A percentile compares a stretch with the other conserved stretches of the same genome.
Evolutionary conservation across 2,329 filamentous ascomycete species (phyloP).

Genomic region (Alternaria sp.): DNA sequence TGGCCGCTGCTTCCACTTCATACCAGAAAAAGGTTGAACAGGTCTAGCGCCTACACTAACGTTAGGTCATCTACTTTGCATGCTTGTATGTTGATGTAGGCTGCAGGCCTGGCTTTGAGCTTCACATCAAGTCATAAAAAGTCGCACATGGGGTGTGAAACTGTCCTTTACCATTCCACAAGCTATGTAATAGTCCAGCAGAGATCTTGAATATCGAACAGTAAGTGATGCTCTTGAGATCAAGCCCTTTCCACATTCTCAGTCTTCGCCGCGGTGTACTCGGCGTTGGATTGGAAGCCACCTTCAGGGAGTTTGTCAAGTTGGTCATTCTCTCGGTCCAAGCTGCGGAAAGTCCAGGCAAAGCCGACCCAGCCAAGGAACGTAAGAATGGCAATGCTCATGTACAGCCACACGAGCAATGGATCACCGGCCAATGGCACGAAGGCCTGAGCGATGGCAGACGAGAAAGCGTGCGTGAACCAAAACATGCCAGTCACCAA

Average conservation of each 20-base stretch:
- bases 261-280: conserved; percentile 17
- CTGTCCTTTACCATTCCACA: background rate
- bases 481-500: conserved; percentile 39
- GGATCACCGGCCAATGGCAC: conserved; percentile 29
- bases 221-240: background rate
- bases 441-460: conserved; percentile 28
- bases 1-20: too few relatives aligned
- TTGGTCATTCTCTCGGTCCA: conserved; percentile 39
- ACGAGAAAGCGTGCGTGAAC: conserved; percentile 41
- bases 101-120: background rate
- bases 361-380: conserved; percentile 38
- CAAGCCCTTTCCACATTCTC: conserved; percentile 11
- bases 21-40: background rate
- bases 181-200: background rate
- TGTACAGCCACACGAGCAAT: conserved; percentile 35
- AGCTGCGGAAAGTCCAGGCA: conserved; percentile 34
- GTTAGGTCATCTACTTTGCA: background rate
- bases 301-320: conserved; percentile 41
- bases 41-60: background rate
- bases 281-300: conserved; percentile 22
- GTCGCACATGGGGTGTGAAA: background rate
- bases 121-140: background rate
- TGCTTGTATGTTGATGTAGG: background rate
- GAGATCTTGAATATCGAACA: background rate
- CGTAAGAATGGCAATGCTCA: conserved; percentile 38